These are phyloP conservation scores for Lasiodiplodia hormozganensis DNA, from an alignment of 2,329 filamentous ascomycete species.

Conservation along the genomic window DNA sequence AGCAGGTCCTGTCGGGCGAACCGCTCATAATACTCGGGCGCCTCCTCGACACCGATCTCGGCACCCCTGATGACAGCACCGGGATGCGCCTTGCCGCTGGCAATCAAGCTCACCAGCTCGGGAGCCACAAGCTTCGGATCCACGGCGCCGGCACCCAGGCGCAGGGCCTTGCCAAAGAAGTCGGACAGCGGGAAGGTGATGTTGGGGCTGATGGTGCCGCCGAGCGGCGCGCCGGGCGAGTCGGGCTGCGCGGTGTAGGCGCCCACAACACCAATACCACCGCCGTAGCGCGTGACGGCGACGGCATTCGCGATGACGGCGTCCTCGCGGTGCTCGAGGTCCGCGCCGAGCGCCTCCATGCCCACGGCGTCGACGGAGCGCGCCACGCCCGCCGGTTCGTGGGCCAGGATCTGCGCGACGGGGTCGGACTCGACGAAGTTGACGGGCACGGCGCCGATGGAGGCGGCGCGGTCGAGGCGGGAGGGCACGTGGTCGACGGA, in stretches of 20 bases:
- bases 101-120: constrained; percentile 32
- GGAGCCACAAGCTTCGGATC: constrained; percentile 29
- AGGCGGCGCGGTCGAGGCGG: constrained; percentile 31
- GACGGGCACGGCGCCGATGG: constrained; percentile 32
- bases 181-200: constrained; percentile 30
- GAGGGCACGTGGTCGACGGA: constrained; percentile 31
- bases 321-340: constrained; percentile 34
- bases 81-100: constrained; percentile 32
- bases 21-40: constrained; percentile 34
- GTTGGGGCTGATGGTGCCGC: constrained; percentile 19
- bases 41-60: constrained; percentile 35
- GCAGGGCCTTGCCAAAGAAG: constrained; percentile 31
- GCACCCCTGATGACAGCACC: constrained; percentile 32
- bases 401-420: constrained; percentile 31
- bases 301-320: constrained; percentile 39
- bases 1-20: constrained; percentile 33
- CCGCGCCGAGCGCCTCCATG: constrained; percentile 32
- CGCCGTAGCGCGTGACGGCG: constrained; percentile 37
- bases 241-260: constrained; percentile 31
- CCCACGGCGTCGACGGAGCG: constrained; percentile 31
- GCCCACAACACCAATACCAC: constrained; percentile 41
- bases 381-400: constrained; percentile 32
- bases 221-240: constrained; percentile 19
- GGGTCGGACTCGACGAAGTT: constrained; percentile 32
- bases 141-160: constrained; percentile 30